phyloP scores from a whole-genome alignment of 495 filamentous ascomycete species.

The Aspergillus sclerotioniger region DNA sequence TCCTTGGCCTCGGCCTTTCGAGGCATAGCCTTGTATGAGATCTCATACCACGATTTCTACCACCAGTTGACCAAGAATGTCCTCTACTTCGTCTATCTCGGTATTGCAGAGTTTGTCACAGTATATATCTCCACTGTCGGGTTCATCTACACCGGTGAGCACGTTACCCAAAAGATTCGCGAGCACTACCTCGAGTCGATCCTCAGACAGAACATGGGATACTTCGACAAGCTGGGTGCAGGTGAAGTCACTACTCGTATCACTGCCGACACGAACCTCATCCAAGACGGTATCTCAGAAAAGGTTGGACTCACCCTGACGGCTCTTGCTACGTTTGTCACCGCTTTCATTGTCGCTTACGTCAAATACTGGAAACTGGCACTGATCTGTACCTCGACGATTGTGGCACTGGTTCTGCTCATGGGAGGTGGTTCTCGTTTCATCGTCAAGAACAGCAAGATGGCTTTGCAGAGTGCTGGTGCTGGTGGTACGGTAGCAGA shows the following conservation, averaged over 20 bases:
- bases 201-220: constrained; percentile 86
- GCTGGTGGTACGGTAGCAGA: constrained; percentile 86
- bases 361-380: constrained; percentile 83
- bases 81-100: constrained; percentile 89
- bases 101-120: constrained; percentile 77
- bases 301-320: constrained; percentile 76
- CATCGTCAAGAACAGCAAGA: constrained; percentile 76
- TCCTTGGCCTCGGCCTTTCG: constrained; percentile 72
- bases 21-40: constrained; percentile 50
- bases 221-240: constrained; percentile 87
- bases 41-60: constrained; percentile 55
- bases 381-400: constrained; percentile 74
- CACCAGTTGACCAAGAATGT: constrained; percentile 61
- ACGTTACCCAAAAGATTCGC: constrained; percentile 80
- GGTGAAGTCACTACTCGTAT: constrained; percentile 93
- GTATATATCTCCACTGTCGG: constrained; percentile 81
- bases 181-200: constrained; percentile 81
- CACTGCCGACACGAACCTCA: constrained; percentile 83
- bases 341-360: constrained; percentile 87
- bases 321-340: constrained; percentile 73
- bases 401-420: constrained; percentile 67
- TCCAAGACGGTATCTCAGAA: constrained; percentile 87
- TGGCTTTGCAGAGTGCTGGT: constrained; percentile 74
- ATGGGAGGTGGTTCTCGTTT: constrained; percentile 72
- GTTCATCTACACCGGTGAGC: constrained; percentile 93